A percentile compares a stretch with the other conserved stretches of the same genome.
These are phyloP conservation scores for Emericellopsis cladophorae DNA, from an alignment of 2,329 filamentous ascomycete genomes.

Conservation along the genomic window DNA sequence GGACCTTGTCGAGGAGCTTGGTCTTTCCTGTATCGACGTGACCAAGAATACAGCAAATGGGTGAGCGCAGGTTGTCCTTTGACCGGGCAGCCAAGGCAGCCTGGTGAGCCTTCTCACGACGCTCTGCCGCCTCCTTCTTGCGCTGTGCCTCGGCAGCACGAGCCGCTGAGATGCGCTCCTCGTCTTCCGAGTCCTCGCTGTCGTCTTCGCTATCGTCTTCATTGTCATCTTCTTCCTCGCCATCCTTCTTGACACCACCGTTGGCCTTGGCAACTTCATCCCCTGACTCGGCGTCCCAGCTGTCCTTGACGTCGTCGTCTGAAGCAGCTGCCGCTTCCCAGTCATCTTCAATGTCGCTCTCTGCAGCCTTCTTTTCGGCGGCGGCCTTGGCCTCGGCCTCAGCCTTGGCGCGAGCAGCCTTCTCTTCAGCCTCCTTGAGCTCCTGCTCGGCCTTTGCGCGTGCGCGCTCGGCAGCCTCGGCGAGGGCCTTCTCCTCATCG, in stretches of 20 bases:
- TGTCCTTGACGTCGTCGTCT: slow-evolving; percentile 75
- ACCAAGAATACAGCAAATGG: slow-evolving; percentile 98
- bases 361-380: slow-evolving; percentile 38
- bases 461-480: slow-evolving; percentile 65
- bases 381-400: slow-evolving; percentile 42
- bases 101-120: slow-evolving; percentile 81
- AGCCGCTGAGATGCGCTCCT: slow-evolving; percentile 60
- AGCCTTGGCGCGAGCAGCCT: slow-evolving; percentile 43
- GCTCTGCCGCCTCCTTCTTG: slow-evolving; percentile 80
- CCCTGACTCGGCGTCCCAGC: slow-evolving; percentile 81
- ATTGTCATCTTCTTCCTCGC: slow-evolving; percentile 11
- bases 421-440: slow-evolving; percentile 48
- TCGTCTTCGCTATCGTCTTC: slow-evolving; percentile 35
- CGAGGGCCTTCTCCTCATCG: slow-evolving; percentile 67
- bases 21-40: slow-evolving; percentile 99
- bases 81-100: slow-evolving; percentile 84
- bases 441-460: slow-evolving; percentile 54
- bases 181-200: slow-evolving; percentile 14
- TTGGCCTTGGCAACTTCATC: slow-evolving; percentile 34
- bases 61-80: slow-evolving; percentile 87
- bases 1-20: slow-evolving; percentile 97
- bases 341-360: slow-evolving; percentile 61
- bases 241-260: slow-evolving; percentile 24
- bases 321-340: slow-evolving; percentile 80
- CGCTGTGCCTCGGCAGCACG: slow-evolving; percentile 60